phyloP scores from a whole-genome alignment of 1,139 yeast genomes.

The Nakaseomyces delphensis region DNA sequence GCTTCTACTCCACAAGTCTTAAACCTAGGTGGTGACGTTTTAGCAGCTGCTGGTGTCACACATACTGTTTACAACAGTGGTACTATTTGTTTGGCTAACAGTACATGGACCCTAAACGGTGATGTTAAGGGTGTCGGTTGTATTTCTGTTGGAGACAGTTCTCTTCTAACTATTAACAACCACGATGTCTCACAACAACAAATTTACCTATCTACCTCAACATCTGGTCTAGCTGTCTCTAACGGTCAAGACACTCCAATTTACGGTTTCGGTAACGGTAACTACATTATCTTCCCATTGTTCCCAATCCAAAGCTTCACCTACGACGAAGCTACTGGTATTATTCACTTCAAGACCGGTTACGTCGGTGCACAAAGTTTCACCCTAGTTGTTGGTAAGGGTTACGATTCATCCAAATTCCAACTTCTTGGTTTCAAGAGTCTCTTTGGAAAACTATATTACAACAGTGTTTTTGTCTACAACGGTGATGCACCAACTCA shows the following conservation, averaged over 20 bases:
- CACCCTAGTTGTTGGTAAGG: background rate
- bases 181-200: background rate
- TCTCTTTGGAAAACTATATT: background rate
- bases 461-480: background rate
- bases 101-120: background rate
- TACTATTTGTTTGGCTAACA: slow-evolving; percentile 5
- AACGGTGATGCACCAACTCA: background rate
- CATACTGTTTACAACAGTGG: background rate
- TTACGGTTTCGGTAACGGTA: slow-evolving; percentile 6
- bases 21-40: background rate
- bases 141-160: background rate
- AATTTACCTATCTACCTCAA: background rate
- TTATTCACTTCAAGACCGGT: background rate
- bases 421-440: background rate
- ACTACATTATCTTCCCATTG: background rate
- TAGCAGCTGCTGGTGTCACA: background rate
- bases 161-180: background rate
- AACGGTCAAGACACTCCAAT: background rate
- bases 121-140: slow-evolving; percentile 5
- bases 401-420: background rate
- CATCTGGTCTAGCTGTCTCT: background rate
- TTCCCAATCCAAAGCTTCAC: background rate
- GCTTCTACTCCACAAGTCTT: background rate
- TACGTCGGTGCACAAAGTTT: background rate
- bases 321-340: background rate